Evolutionary conservation across 2,329 filamentous ascomycete species (phyloP).

Genomic region (Diaporthe batatas): DNA sequence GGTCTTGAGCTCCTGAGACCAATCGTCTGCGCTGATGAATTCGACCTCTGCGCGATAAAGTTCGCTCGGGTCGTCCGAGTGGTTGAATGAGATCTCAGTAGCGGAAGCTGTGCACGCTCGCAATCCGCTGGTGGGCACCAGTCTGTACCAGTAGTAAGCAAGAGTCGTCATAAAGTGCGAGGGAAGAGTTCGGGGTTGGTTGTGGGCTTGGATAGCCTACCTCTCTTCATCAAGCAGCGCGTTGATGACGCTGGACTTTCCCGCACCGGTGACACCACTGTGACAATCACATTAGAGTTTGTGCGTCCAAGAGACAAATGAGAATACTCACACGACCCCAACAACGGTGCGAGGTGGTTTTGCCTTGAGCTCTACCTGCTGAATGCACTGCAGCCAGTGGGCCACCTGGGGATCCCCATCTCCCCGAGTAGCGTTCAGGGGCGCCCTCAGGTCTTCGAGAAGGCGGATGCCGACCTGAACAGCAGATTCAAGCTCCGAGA

Average conservation of each 20-base stretch:
- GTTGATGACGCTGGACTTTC: constrained; percentile 74
- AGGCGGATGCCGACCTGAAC: constrained; percentile 44
- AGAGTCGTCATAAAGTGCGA: constrained; percentile 44
- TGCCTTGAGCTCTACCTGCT: constrained; percentile 55
- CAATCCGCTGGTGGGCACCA: constrained; percentile 63
- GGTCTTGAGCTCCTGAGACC: constrained; percentile 64
- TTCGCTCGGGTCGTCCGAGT: constrained; percentile 52
- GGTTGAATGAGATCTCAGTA: constrained; percentile 71
- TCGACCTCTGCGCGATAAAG: constrained; percentile 69
- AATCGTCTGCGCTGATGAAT: constrained; percentile 66
- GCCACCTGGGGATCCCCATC: constrained; percentile 42
- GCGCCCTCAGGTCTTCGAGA: constrained; percentile 44
- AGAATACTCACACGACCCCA: constrained; percentile 61
- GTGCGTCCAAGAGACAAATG: too few species aligned
- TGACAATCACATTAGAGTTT: neutral
- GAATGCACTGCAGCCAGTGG: constrained; percentile 50
- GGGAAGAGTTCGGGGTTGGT: neutral
- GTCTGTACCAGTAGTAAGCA: constrained; percentile 45
- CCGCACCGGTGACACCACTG: constrained; percentile 69
- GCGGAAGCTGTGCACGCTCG: constrained; percentile 72
- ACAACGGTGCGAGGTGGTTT: constrained; percentile 59
- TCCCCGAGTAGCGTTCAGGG: constrained; percentile 39
- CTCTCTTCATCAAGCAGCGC: constrained; percentile 72
- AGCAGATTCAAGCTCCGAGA: constrained; percentile 46
- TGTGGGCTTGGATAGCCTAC: constrained; percentile 23